A percentile compares a stretch with the other conserved stretches of the same genome.
These are phyloP conservation scores for Chrysochromulina tobinii DNA, from an alignment of 78 protist species.

Conservation along the genomic window DNA sequence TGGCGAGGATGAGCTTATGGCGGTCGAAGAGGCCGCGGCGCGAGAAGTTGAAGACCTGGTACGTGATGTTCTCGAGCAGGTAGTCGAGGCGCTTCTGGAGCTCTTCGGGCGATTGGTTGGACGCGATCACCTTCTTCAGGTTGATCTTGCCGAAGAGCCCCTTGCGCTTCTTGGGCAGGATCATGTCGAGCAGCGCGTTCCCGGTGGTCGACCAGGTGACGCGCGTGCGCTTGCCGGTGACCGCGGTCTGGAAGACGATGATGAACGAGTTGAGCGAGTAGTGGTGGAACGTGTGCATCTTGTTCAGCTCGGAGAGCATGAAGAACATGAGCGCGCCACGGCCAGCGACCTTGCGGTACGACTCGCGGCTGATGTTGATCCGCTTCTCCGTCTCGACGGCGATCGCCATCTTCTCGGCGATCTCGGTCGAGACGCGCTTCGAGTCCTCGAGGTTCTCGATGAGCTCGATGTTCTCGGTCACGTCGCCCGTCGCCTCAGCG, in stretches of 20 bases:
- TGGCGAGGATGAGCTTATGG: slow-evolving; percentile 17
- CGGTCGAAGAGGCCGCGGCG: not conserved
- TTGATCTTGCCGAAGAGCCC: not conserved
- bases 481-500: slow-evolving; percentile 68
- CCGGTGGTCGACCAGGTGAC: not conserved
- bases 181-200: not conserved
- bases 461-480: slow-evolving; percentile 67
- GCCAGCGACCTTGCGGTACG: slow-evolving; percentile 79
- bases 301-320: slow-evolving; percentile 61
- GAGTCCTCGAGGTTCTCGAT: slow-evolving; percentile 76
- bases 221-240: not conserved
- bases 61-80: not conserved
- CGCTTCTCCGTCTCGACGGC: slow-evolving; percentile 60
- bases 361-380: slow-evolving; percentile 60
- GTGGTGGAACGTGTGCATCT: slow-evolving; percentile 76
- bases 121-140: not conserved
- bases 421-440: slow-evolving; percentile 66
- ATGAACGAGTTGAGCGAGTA: slow-evolving; percentile 65
- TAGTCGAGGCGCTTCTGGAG: not conserved
- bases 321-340: slow-evolving; percentile 82
- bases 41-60: not conserved
- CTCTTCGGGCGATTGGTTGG: too few relatives aligned
- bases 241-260: slow-evolving; percentile 65
- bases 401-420: slow-evolving; percentile 50
- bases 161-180: not conserved